A percentile compares a stretch with the other conserved stretches of the same genome.
phyloP scores from a whole-genome alignment of 2,329 filamentous ascomycete species.

The Leptosphaerulina australis region DNA sequence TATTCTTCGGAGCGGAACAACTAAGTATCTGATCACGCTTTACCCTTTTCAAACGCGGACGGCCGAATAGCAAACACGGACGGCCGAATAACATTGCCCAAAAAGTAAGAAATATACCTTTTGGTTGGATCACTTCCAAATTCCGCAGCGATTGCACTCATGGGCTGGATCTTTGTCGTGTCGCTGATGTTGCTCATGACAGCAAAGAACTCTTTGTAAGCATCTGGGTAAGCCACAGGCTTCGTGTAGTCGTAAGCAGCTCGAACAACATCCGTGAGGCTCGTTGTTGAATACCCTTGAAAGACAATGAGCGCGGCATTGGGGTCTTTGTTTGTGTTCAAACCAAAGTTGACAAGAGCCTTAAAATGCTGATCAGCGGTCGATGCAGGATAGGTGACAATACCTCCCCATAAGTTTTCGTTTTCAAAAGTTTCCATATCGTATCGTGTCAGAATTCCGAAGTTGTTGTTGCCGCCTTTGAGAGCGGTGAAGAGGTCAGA shows the following conservation, averaged over 20 bases:
- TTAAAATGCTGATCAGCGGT: constrained; percentile 19
- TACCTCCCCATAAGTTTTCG: constrained; percentile 24
- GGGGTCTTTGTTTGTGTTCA: constrained; percentile 9
- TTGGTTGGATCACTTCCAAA: constrained; percentile 19
- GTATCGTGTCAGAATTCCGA: constrained; percentile 35
- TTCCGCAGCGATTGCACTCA: constrained; percentile 21
- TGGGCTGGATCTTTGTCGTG: constrained; percentile 25
- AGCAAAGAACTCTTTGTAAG: constrained; percentile 27
- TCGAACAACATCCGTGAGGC: constrained; percentile 15
- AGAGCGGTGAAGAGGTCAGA: constrained; percentile 42
- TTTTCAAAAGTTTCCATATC: constrained; percentile 28
- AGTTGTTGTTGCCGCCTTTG: constrained; percentile 39
- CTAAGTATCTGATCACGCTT: too few relatives aligned
- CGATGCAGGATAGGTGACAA: constrained; percentile 19
- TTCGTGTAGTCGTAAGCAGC: constrained; percentile 25
- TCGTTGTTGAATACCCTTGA: constrained; percentile 22
- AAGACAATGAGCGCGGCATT: constrained; percentile 21
- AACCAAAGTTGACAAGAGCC: constrained; percentile 18
- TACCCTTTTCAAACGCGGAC: too few relatives aligned
- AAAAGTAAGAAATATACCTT: constrained; percentile 6
- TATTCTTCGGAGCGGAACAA: too few relatives aligned
- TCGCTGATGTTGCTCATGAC: constrained; percentile 22
- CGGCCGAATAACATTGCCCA: too few relatives aligned
- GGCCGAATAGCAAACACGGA: too few relatives aligned
- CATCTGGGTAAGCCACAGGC: constrained; percentile 16